These are phyloP conservation scores for Garcia nutans DNA, from an alignment of 345 rosid species.

Conservation along the genomic window DNA sequence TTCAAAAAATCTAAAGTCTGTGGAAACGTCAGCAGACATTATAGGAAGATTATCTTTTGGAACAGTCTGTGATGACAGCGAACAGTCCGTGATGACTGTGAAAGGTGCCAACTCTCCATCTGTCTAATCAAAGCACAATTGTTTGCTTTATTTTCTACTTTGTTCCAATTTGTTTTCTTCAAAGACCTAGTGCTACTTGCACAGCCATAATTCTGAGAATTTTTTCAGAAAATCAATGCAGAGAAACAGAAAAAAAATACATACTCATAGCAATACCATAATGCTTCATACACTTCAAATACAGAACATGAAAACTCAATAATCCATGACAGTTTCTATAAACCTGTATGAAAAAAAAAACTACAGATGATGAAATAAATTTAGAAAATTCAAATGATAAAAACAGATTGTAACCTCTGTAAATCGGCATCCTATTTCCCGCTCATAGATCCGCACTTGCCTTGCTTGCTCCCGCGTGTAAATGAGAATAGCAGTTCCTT, in stretches of 20 bases:
- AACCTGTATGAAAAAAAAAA: not conserved
- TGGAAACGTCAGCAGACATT: not conserved
- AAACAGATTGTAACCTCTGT: constrained; percentile 49
- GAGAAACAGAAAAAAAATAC: not conserved
- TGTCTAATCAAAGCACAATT: not conserved
- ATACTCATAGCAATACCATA: not conserved
- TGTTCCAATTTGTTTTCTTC: not conserved
- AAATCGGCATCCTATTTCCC: constrained; percentile 90
- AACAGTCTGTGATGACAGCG: not conserved
- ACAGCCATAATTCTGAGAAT: not conserved
- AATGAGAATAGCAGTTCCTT: constrained; percentile 84
- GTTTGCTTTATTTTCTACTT: not conserved
- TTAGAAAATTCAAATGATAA: not conserved
- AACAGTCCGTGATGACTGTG: not conserved
- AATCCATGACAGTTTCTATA: not conserved
- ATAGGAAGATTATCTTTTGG: not conserved
- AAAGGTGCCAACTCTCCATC: not conserved
- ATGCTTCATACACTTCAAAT: not conserved
- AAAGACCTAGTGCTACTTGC: not conserved
- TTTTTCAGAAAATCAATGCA: not conserved
- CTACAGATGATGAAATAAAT: not conserved
- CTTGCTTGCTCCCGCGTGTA: constrained; percentile 68
- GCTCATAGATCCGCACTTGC: constrained; percentile 63
- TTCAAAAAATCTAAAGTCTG: not conserved
- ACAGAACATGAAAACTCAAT: not conserved